Evolutionary conservation across 2,329 filamentous ascomycete genomes (phyloP).

Genomic region (Leptoxyphium fumago): DNA sequence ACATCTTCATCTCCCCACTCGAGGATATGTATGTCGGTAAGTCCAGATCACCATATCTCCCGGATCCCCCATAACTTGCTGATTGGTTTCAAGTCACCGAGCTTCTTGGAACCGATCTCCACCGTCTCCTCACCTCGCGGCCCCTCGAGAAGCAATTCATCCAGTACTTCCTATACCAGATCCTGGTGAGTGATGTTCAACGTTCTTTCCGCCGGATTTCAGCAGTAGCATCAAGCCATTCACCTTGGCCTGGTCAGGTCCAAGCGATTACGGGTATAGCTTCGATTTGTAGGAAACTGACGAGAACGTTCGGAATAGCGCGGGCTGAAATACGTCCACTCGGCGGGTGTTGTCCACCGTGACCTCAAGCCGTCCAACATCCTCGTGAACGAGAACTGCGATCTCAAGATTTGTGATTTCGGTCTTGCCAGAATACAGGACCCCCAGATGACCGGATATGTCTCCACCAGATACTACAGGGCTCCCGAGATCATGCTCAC

Average conservation of each 20-base stretch:
- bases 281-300: background rate
- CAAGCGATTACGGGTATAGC: too few relatives aligned
- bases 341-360: slow-evolving; percentile 90
- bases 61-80: slow-evolving; percentile 15
- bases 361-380: slow-evolving; percentile 99
- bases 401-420: slow-evolving; percentile 98
- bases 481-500: slow-evolving; percentile 99
- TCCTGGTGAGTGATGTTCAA: slow-evolving; percentile 52
- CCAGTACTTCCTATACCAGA: slow-evolving; percentile 99
- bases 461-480: slow-evolving; percentile 96
- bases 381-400: slow-evolving; percentile 98
- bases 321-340: slow-evolving; percentile 97
- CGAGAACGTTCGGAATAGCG: slow-evolving; percentile 40
- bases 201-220: too few relatives aligned
- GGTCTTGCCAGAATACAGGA: slow-evolving; percentile 95
- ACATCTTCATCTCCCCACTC: slow-evolving; percentile 98
- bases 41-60: slow-evolving; percentile 3
- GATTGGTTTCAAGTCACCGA: slow-evolving; percentile 93
- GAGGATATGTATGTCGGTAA: slow-evolving; percentile 70
- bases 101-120: slow-evolving; percentile 88
- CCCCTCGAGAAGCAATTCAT: slow-evolving; percentile 99
- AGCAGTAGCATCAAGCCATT: too few relatives aligned
- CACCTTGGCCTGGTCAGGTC: too few relatives aligned
- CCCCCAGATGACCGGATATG: slow-evolving; percentile 98
- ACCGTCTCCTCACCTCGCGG: slow-evolving; percentile 84